Percentiles rank a stretch among this genome's conserved stretches.
These are phyloP conservation scores for Fusarium pilosicola DNA, from an alignment of 2,329 filamentous ascomycete species.

Conservation along the genomic window DNA sequence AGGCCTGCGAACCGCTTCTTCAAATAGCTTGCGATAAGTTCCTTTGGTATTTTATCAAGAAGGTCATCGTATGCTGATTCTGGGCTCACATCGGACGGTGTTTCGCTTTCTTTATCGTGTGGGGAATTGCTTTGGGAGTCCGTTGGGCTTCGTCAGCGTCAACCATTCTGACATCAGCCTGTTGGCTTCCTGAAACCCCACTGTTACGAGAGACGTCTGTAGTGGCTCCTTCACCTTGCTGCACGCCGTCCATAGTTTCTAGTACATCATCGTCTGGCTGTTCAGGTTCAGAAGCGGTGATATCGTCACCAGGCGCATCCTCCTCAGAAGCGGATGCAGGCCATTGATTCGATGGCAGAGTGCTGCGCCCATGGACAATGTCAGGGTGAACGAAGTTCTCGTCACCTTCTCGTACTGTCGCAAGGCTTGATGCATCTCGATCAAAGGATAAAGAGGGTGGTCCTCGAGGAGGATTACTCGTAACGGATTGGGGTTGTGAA, in stretches of 20 bases:
- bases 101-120: not conserved
- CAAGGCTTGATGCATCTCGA: slow-evolving; percentile 22
- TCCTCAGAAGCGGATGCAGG: not conserved
- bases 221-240: not conserved
- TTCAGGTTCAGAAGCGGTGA: slow-evolving; percentile 12
- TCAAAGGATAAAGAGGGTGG: slow-evolving; percentile 20
- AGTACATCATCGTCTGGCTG: not conserved
- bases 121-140: not conserved
- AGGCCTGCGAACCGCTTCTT: slow-evolving; percentile 16
- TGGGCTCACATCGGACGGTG: not conserved
- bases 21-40: slow-evolving; percentile 48
- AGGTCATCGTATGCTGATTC: slow-evolving; percentile 35
- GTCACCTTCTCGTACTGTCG: slow-evolving; percentile 30
- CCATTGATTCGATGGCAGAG: not conserved
- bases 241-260: slow-evolving; percentile 19
- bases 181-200: not conserved
- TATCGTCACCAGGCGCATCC: slow-evolving; percentile 10
- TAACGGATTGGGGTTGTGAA: slow-evolving; percentile 13
- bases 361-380: slow-evolving; percentile 9
- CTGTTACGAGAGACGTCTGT: not conserved
- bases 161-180: slow-evolving; percentile 32
- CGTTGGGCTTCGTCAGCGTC: slow-evolving; percentile 22
- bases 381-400: slow-evolving; percentile 28
- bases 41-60: slow-evolving; percentile 46
- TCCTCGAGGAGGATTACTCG: slow-evolving; percentile 11